Evolutionary conservation across 2,329 filamentous ascomycete species (phyloP), one percentile per base, ranked within the genome.

Genomic region (Biscogniauxia marginata): DNA sequence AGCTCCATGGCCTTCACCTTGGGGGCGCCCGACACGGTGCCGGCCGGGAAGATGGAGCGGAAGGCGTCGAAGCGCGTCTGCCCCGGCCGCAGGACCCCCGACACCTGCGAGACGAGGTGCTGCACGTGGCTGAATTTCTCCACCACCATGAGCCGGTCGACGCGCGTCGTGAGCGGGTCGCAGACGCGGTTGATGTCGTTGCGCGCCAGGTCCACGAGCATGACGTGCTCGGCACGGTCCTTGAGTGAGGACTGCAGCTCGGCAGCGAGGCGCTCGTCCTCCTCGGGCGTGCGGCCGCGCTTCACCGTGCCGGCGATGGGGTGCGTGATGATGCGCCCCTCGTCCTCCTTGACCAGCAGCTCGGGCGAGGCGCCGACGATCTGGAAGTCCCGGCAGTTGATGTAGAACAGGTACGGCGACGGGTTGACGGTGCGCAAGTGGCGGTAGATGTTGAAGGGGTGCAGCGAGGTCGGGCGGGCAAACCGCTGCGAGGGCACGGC

Each of bases 381-480:
- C 72, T 97, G 90, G 76, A 99, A 98, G 69, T 91, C 89, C 58
- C 84, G 83, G 76, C 93, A 98, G 73, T 95, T 87, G 59, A 99
- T 85, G 76, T 93, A 99, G 80, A 99, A 99, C 34, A 99, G 85
- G 75, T 99, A 99, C 0, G 95, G 95, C 7, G 92, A 96, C 0
- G 95, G 95, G 72, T 99, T 99, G 69, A 98, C 90, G n/a, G 91
- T 96, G 60, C 95, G 90, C 39, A 99, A 83, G 72, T 96, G 91
- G 53, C 93, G 87, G 80, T 98, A 99, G 67, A 99, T 90, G 79
- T 98, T 99, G 82, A 98, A 99, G 0, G 95, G 93, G 73, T 99
- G 95, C 46, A 99, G 80, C 54, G 85, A 86, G 2, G 95, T 99
- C 13, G 93, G 93, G 23, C 93, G 85, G 7, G 93, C 88, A 70